Conservation (phyloP, 2,329 filamentous ascomycete species). For the Scytalidium sp. region DNA sequence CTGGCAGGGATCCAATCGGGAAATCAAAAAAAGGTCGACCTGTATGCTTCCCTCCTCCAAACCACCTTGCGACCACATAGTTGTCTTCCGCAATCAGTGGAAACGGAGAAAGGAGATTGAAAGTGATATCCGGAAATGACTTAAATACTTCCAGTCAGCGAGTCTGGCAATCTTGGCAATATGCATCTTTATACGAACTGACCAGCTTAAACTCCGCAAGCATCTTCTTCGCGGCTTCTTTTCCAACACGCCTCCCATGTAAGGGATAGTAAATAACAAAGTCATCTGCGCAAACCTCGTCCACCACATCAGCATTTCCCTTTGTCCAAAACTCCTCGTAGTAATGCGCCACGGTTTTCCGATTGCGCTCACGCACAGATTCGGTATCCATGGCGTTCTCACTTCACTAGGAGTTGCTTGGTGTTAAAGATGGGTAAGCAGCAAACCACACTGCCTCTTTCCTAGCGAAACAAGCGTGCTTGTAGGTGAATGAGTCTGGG, state of each 20-base stretch:
- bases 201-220: background rate
- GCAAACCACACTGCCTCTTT: too few species aligned
- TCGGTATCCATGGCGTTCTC: background rate
- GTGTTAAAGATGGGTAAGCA: too few species aligned
- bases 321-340: background rate
- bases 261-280: background rate
- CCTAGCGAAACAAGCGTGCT: too few species aligned
- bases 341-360: background rate
- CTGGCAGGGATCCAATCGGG: slow-evolving; percentile 36
- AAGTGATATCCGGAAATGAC: slow-evolving; percentile 6
- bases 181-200: background rate
- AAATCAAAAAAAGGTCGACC: slow-evolving; percentile 48
- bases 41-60: slow-evolving; percentile 6
- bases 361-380: background rate
- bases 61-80: slow-evolving; percentile 8
- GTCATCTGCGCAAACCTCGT: background rate
- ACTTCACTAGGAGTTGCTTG: too few species aligned
- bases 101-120: slow-evolving; percentile 5
- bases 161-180: background rate
- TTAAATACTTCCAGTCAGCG: background rate
- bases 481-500: too few species aligned
- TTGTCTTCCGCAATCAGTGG: slow-evolving; percentile 8
- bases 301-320: background rate
- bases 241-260: background rate
- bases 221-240: background rate